Conservation (phyloP, 1,284 basidiomycete species). For the Cystobasidium sp. region DNA sequence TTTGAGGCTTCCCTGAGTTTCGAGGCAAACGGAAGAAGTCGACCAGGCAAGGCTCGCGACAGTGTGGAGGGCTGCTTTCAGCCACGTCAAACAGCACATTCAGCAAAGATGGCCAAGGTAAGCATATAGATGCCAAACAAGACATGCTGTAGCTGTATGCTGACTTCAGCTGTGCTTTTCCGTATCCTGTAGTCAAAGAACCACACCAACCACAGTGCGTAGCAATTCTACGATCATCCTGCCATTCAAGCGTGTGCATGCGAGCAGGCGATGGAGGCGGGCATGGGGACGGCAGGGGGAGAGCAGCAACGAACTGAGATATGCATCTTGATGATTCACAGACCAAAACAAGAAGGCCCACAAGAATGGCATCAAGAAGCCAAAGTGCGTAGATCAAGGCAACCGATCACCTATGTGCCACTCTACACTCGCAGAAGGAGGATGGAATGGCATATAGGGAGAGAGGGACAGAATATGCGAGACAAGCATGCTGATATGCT, state of each 20-base stretch:
- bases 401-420: constrained; percentile 7
- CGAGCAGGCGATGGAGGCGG: not conserved
- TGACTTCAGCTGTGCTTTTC: not conserved
- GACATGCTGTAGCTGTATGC: not conserved
- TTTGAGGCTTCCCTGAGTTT: constrained; percentile 5
- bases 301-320: constrained; percentile 24
- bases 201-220: constrained; percentile 43
- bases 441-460: not conserved
- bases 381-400: constrained; percentile 24
- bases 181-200: constrained; percentile 39
- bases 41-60: not conserved
- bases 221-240: constrained; percentile 2
- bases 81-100: constrained; percentile 26
- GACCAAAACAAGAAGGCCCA: constrained; percentile 46
- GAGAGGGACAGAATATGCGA: not conserved
- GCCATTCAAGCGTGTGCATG: not conserved
- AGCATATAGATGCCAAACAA: not conserved
- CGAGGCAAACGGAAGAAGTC: constrained; percentile 12
- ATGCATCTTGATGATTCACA: not conserved
- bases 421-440: not conserved
- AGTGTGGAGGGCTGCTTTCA: constrained; percentile 3
- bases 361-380: constrained; percentile 44
- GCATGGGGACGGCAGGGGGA: not conserved
- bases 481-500: constrained; percentile 8
- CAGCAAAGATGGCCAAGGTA: constrained; percentile 42